Evolutionary conservation across 164 flowering plant species (phyloP), one percentile per base, ranked within the genome.

Genomic region (Annona cherimola): DNA sequence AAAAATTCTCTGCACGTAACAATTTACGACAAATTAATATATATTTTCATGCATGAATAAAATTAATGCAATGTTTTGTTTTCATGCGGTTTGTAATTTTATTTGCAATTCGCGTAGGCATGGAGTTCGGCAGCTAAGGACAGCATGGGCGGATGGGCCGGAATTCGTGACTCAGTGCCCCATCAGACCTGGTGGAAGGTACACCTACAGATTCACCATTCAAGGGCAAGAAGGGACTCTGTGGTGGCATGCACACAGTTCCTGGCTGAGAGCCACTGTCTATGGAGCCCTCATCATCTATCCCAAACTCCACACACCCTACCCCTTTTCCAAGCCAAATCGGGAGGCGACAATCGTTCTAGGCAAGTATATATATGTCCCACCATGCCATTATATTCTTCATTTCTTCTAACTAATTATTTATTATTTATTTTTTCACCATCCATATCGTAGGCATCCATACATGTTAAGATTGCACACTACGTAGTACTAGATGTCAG

Each of bases 231-330:
- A 94, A 71, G 98, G 99, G 5, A 94, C 98, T 4, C 69, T 94
- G 68, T 94, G 99, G 98, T 94, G 98, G 98, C 99, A 94, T 70
- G 99, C 98, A 70, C 99, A 94, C 66, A 89, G 90, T 80, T 76
- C 80, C 75, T 94, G 97, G 97, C 88, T 92, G 14, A 81, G 99
- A 73, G 97, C 99, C 62, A 92, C 94, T 19, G 96, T 91, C 40
- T 90, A 90, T 79, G 97, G 99, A 66, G 94, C 98, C 67, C 86
- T 94, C 18, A 80, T 92, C 70, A 91, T 94, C 69, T 76, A 77
- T 43, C 99, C 98, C 1, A 85, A 74, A 73, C 46, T 70, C 19
- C 90, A 89, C 40, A 72, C 86, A 41, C 73, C 88, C 3, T 91
- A 86, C 71, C 97, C 99, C 0, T 92, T 89, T 80, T 66, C 82